Conservation (phyloP, 192 early-diverging fungal species). For the Coemansia sp. region DNA sequence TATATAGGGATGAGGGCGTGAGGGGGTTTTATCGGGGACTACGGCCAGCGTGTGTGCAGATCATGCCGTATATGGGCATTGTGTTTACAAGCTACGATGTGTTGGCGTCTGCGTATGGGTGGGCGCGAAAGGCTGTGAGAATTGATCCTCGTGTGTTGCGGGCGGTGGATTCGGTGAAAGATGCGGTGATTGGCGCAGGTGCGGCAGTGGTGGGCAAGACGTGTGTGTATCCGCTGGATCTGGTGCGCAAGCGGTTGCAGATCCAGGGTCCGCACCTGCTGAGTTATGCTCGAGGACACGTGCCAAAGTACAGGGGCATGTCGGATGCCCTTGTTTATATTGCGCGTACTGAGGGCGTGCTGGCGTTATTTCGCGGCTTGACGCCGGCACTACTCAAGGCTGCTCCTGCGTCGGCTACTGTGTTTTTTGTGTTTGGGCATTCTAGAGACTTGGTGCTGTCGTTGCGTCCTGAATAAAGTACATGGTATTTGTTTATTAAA, state of each 20-base stretch:
- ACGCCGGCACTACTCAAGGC: constrained; percentile 84
- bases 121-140: constrained; percentile 16
- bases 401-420: constrained; percentile 78
- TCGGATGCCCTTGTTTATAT: constrained; percentile 64
- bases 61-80: constrained; percentile 94
- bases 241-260: constrained; percentile 77
- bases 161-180: constrained; percentile 39
- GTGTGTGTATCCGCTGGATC: constrained; percentile 87
- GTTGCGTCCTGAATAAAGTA: constrained; percentile 1
- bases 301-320: constrained; percentile 71
- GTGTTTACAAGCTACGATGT: constrained; percentile 80
- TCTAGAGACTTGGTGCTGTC: constrained; percentile 58
- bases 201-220: constrained; percentile 83
- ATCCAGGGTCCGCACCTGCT: constrained; percentile 72
- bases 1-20: constrained; percentile 72
- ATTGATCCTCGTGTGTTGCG: constrained; percentile 1
- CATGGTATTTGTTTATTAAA: background rate
- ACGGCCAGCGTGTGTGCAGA: constrained; percentile 76
- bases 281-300: constrained; percentile 59
- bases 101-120: constrained; percentile 54
- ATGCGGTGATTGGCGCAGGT: constrained; percentile 76
- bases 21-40: constrained; percentile 85
- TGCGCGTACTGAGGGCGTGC: constrained; percentile 70
- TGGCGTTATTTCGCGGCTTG: constrained; percentile 85
- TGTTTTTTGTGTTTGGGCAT: constrained; percentile 81